These are phyloP conservation scores for Teratosphaeria pseudoeucalypti DNA, from an alignment of 2,329 filamentous ascomycete species.

Conservation along the genomic window DNA sequence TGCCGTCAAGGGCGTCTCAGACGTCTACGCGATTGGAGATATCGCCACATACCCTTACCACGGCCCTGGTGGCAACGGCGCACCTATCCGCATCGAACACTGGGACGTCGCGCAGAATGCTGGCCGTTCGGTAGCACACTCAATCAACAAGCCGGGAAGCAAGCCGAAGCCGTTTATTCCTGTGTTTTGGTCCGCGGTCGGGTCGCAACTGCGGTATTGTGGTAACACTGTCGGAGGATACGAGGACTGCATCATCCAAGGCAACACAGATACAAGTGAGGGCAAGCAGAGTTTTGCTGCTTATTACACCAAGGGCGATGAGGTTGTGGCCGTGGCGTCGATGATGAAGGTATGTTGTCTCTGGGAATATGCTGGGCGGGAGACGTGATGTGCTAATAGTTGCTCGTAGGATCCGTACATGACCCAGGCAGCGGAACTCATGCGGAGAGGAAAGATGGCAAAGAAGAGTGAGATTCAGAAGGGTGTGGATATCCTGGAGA, in stretches of 20 bases:
- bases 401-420: conserved; percentile 81
- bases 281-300: conserved; percentile 69
- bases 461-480: conserved; percentile 64
- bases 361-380: background rate
- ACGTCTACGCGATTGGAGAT: conserved; percentile 88
- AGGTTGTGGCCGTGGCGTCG: conserved; percentile 77
- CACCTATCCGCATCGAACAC: conserved; percentile 77
- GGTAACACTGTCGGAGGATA: conserved; percentile 75
- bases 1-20: conserved; percentile 61
- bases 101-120: conserved; percentile 97
- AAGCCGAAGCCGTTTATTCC: conserved; percentile 69
- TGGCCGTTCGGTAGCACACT: conserved; percentile 66
- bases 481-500: conserved; percentile 42
- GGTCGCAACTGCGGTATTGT: conserved; percentile 83
- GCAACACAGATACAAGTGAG: conserved; percentile 50
- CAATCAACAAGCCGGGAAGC: conserved; percentile 58
- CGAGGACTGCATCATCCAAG: conserved; percentile 75
- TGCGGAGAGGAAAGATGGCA: conserved; percentile 74
- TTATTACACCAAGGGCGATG: conserved; percentile 79
- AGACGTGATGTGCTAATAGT: conserved; percentile 26
- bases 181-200: conserved; percentile 92
- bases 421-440: conserved; percentile 71
- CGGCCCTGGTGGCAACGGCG: conserved; percentile 71
- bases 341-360: conserved; percentile 53
- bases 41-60: conserved; percentile 93